Base-by-base conservation (phyloP, 495 filamentous ascomycete genomes). In the Durotheca rogersii region DNA sequence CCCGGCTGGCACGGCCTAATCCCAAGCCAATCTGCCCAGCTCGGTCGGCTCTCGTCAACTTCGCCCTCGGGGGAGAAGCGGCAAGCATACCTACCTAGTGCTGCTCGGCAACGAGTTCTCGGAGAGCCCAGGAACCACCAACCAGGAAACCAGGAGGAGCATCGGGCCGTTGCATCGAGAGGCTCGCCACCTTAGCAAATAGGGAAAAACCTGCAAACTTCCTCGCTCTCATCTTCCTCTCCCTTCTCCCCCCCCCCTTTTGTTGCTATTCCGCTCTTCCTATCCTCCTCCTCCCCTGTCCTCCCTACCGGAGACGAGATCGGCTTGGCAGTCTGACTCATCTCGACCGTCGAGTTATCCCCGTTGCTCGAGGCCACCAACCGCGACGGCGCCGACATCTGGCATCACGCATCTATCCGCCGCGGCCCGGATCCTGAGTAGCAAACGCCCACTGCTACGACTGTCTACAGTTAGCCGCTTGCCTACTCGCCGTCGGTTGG, bases 331-430 rank as follows among this genome's bases (percentile, higher is more conserved):
- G 40, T 53, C 55, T 58, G 55, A 58, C 55, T 58, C 55, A 58
- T 34, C 31, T 42, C n/a, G n/a, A n/a, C n/a, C n/a, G n/a, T n/a
- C n/a, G n/a, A n/a, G n/a, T n/a, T n/a, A n/a, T n/a, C n/a, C n/a
- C n/a, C n/a, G n/a, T n/a, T n/a, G n/a, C n/a, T n/a, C 37, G 31
- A 47, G 23, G 15, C 15, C 25, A 2, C 37, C 11, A 20, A 39
- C 12, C 29, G 34, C 27, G 34, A 44, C 54, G 37, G 43, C 43
- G 34, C 19, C 27, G 16, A 38, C 20, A 47, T 12, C 20, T 35
- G 40, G 45, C 34, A 49, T 23, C 30, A 53, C 49, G 55, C 49
- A 53, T 33, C 50, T 58, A 58, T 53, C 55, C 55, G 55, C 15
- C 35, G 23, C 23, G 9, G 19, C 23, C 53, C 55, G 49, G 49